Evolutionary conservation across 2,329 filamentous ascomycete genomes (phyloP), one percentile per base, ranked within the genome.

Genomic region (Podosphaera aphanis): DNA sequence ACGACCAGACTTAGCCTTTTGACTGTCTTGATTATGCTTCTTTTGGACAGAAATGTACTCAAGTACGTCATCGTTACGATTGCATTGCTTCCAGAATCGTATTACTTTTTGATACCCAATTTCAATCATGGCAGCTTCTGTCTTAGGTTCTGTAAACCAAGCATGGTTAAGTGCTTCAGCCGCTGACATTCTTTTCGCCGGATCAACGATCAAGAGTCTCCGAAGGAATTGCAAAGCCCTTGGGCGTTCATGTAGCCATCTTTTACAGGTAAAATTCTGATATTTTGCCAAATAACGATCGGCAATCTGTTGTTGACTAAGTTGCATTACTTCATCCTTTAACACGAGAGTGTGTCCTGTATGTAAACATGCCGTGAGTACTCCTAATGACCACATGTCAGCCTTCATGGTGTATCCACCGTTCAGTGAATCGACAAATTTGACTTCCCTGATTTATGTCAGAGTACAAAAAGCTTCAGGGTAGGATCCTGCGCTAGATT

Each of bases 91-190:
- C 58, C 58, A 60, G 39, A 52, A 55, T 25, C 49, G 38, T 19
- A 50, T 51, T 7, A 53, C 50, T 47, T 51, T 49, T 11, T 46
- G 21, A 33, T 55, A 57, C 10, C 52, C 48, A n/a, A 53, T 49
- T 25, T 55, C 49, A 18, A 57, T 49, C 5, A 49, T 45, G 10
- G 31, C 31, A n/a, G 52, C 55, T 47, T 57, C 54, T 1, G 48
- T 36, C 8, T 21, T 37, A 18, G 53, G 53, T 18, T 51, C 50
- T 16, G 47, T 53, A 47, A 66, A 59, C 64, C 64, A 67, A 27
- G 47, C 35, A 50, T 66, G 62, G 16, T 48, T 38, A 42, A 60
- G 53, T 18, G 60, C 58, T 48, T 59, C 43, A 1, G 38, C 31
- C 4, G 61, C 60, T 19, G 60, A 61, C 41, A 62, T 57, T 43